Evolutionary conservation across 805 yeast species (phyloP), one percentile per base, ranked within the genome.

Genomic region (Wickerhamiella kazuoi): DNA sequence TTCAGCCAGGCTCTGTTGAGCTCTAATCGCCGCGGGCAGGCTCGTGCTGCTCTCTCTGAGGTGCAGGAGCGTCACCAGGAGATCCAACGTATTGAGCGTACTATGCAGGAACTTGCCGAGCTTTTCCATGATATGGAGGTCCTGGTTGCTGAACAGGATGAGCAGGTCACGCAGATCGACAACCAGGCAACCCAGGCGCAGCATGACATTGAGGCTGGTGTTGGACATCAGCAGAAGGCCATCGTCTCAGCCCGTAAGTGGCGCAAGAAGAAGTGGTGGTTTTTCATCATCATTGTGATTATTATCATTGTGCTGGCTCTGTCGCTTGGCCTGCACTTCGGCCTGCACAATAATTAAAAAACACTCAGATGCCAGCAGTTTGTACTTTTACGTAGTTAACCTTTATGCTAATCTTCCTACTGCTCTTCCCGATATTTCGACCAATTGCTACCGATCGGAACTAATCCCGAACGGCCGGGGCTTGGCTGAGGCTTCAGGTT

Each of bases 61-160:
- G 97, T 90, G 41, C 95, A 87, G 64, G 76, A 80, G 38, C 77
- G 98, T 64, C 97, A 90, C 65, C 77, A 79, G 57, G 97, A 90
- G 64, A 74, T 90, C 54, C 79, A 82, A 64, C 81, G 83, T 66
- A 78, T 90, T 61, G 97, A 87, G 63, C 76, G 82, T 63, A 79
- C 94, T 43, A 84, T 90, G 80, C 83, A 87, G 29, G 98, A 90
- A 62, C 72, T 90, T 61, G 81, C 93, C 32, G 94, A 82, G 65
- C 72, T 90, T 57, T 84, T 90, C 67, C 79, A 79, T 54, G 97
- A 90, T 57, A 82, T 90, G 90, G 96, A 90, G 63, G 81, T 81
- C 55, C 68, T 90, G 62, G 96, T 87, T 36, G 83, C 87, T 50
- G 94, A 86, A 63, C 97, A 90, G 65, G 94, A 86, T 60, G 83